phyloP scores from a whole-genome alignment of 129 eudicot species.

The Centrapalus pauciflorus region DNA sequence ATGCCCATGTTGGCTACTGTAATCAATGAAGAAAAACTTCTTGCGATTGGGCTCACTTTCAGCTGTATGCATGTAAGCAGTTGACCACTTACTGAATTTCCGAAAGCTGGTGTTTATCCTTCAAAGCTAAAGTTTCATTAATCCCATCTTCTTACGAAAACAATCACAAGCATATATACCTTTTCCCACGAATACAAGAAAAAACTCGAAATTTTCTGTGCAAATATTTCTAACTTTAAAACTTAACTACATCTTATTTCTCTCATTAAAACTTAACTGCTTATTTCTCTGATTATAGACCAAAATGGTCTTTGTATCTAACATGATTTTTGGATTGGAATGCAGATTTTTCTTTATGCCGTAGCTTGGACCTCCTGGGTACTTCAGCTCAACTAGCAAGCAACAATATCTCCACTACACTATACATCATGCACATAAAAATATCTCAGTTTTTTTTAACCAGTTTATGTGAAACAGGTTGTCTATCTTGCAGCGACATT shows the following conservation, averaged over 20 bases:
- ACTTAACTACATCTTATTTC: background rate
- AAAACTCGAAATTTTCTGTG: too few species aligned
- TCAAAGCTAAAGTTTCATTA: background rate
- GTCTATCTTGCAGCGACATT: conserved; percentile 64
- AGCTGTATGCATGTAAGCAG: conserved; percentile 47
- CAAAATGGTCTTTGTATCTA: background rate
- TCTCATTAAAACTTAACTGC: too few species aligned
- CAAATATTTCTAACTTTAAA: background rate
- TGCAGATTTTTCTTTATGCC: conserved; percentile 69
- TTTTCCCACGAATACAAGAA: too few species aligned
- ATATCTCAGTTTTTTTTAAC: conserved; percentile 6
- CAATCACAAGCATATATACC: too few species aligned
- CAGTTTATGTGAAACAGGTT: conserved; percentile 38
- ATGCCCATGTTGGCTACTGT: conserved; percentile 67
- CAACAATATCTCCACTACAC: background rate
- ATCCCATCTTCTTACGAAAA: background rate
- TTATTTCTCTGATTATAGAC: too few species aligned
- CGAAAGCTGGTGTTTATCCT: background rate
- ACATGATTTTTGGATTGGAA: background rate
- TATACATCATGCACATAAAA: background rate
- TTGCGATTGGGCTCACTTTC: conserved; percentile 65
- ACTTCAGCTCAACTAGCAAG: conserved; percentile 12
- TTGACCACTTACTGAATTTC: background rate
- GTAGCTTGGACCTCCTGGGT: conserved; percentile 90
- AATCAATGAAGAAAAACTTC: conserved; percentile 63